Evolutionary conservation across 2,329 filamentous ascomycete species (phyloP), one percentile per base, ranked within the genome.

Genomic region (Talaromyces amestolkiae): DNA sequence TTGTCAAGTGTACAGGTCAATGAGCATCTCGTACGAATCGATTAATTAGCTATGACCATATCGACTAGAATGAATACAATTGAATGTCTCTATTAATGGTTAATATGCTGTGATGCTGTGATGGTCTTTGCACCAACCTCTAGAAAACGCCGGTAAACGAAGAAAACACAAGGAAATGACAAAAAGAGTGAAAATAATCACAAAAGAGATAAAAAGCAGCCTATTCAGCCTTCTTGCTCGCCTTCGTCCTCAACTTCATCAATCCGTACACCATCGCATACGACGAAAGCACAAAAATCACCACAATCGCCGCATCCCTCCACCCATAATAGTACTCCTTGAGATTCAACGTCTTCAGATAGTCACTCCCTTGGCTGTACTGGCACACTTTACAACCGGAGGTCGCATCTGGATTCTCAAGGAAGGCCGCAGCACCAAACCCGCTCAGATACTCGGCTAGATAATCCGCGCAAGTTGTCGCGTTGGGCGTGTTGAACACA

Each of bases 291-390:
- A 79, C 83, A 68, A 89, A 88, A 5, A 86, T 76, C 1, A 83
- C 84, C 2, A 84, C 82, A 58, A 90, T 86, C 0, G 72, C 89
- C 0, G 86, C 85, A 74, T 91, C 82, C 58, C 89, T 82, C 89
- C 89, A 91, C 0, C 87, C 88, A 69, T 87, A 87, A 67, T 82
- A 85, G 69, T 89, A 86, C 3, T 86, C 81, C 1, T 80, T 79
- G 8, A 91, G 70, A 71, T 90, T 89, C 13, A 91, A 68, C 0
- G 81, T 85, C 2, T 75, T 70, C 2, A 91, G 73, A 68, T 89
- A 91, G 65, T 89, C 88, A 6, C 82, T 79, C 0, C 87, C 88
- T 19, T 72, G 75, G 1, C 74, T 75, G 72, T 86, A 91, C 67
- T 86, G 80, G 70, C 89, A 91, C 0, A 91, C 87, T 47, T 76